phyloP scores from a whole-genome alignment of 345 rosid genomes.

The Murraya koenigii region DNA sequence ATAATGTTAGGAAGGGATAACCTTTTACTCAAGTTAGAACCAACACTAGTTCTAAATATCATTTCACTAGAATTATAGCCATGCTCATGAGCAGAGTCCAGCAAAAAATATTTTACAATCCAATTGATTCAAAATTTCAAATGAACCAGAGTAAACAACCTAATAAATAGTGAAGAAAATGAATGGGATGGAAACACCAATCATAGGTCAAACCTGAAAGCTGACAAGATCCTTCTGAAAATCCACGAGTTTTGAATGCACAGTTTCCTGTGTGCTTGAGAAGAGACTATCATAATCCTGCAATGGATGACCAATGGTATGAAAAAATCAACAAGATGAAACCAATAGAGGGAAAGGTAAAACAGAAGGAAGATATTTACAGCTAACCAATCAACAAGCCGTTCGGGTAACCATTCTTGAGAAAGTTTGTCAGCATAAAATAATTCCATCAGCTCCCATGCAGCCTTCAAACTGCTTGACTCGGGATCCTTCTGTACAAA shows the following conservation, averaged over 20 bases:
- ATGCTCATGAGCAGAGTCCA: neutral
- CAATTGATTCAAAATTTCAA: neutral
- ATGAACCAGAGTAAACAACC: neutral
- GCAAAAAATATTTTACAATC: neutral
- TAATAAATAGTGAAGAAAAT: neutral
- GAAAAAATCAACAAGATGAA: conserved; percentile 5
- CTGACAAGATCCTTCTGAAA: conserved; percentile 69
- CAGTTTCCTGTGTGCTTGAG: conserved; percentile 50
- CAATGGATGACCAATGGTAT: conserved; percentile 17
- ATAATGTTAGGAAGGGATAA: neutral
- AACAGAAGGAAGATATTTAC: conserved; percentile 50
- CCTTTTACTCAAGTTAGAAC: neutral
- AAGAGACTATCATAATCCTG: conserved; percentile 85
- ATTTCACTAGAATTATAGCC: neutral
- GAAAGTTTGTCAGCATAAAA: conserved; percentile 74
- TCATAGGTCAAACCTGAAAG: conserved; percentile 53
- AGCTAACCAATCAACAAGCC: conserved; percentile 87
- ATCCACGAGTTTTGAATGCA: conserved; percentile 70
- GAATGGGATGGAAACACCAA: neutral
- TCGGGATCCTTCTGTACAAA: conserved; percentile 47
- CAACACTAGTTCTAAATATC: neutral
- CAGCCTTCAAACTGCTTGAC: conserved; percentile 78
- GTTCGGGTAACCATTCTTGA: conserved; percentile 82
- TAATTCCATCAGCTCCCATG: conserved; percentile 94
- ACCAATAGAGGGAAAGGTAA: neutral